These are phyloP conservation scores for Mycosphaerella sp. DNA, from an alignment of 2,329 filamentous ascomycete species.

Conservation along the genomic window DNA sequence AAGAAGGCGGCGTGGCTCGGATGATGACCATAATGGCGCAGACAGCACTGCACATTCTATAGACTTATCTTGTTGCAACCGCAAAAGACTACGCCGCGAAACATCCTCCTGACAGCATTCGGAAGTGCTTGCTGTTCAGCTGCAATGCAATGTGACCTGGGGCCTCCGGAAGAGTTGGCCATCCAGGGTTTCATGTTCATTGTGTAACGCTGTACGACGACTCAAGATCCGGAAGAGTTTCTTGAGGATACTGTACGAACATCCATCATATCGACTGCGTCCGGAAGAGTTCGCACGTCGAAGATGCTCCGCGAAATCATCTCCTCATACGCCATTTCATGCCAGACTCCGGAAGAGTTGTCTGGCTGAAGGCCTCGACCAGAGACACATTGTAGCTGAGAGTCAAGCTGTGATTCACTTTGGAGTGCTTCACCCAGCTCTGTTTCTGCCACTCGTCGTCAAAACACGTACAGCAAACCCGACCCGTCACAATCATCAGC, in stretches of 20 bases:
- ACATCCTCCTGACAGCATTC: conserved; percentile 5
- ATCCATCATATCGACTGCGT: conserved; percentile 4
- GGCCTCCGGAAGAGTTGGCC: background rate
- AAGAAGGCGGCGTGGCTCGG: background rate
- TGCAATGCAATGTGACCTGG: background rate
- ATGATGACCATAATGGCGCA: background rate
- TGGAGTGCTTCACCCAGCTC: background rate
- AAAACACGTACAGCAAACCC: background rate
- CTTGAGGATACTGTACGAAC: background rate
- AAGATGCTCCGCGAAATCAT: background rate
- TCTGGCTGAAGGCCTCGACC: background rate
- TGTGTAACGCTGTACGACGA: background rate
- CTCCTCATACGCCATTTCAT: background rate
- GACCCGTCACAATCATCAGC: background rate
- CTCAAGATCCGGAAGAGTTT: conserved; percentile 6
- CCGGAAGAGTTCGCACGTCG: conserved; percentile 15
- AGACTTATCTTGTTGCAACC: background rate
- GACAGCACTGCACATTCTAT: conserved; percentile 4
- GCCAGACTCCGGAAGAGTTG: background rate
- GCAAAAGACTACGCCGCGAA: background rate
- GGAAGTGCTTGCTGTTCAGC: conserved; percentile 10
- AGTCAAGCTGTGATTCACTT: background rate
- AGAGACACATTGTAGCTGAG: background rate
- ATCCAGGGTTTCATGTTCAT: background rate
- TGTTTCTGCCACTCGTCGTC: background rate